Conservation (phyloP, 257 asterid species). For the Ophiorrhiza pumila region DNA sequence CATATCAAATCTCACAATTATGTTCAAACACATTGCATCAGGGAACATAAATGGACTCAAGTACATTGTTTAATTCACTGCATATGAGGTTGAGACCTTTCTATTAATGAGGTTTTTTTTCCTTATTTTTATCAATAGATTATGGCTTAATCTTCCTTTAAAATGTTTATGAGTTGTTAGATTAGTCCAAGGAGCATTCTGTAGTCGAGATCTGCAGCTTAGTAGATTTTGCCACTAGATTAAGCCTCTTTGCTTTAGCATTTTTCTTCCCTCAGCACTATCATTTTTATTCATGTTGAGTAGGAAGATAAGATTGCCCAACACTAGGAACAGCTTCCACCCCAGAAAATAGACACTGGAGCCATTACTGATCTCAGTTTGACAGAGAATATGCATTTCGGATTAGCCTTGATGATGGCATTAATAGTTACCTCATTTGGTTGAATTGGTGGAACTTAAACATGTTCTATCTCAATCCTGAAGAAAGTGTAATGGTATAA, state of each 20-base stretch:
- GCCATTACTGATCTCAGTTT: neutral
- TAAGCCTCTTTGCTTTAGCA: neutral
- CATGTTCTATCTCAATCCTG: too few relatives aligned
- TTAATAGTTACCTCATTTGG: neutral
- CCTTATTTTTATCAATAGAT: neutral
- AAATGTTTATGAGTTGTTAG: neutral
- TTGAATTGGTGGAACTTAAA: neutral
- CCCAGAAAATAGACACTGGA: neutral
- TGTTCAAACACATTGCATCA: too few relatives aligned
- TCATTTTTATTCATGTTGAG: neutral
- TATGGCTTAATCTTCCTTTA: neutral
- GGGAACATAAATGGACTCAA: too few relatives aligned
- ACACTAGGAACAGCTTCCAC: neutral
- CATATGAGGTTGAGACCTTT: neutral
- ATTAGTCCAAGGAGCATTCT: neutral
- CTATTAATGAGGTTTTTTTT: neutral
- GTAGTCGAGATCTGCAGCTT: neutral
- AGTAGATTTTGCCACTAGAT: neutral
- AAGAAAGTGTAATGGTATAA: too few relatives aligned
- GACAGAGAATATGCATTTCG: neutral
- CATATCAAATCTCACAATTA: too few relatives aligned
- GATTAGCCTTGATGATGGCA: neutral
- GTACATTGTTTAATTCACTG: neutral
- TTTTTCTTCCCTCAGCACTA: neutral
- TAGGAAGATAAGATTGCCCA: neutral